Evolutionary conservation across 441 rosid species (phyloP).

Genomic region (Viola pubescens): DNA sequence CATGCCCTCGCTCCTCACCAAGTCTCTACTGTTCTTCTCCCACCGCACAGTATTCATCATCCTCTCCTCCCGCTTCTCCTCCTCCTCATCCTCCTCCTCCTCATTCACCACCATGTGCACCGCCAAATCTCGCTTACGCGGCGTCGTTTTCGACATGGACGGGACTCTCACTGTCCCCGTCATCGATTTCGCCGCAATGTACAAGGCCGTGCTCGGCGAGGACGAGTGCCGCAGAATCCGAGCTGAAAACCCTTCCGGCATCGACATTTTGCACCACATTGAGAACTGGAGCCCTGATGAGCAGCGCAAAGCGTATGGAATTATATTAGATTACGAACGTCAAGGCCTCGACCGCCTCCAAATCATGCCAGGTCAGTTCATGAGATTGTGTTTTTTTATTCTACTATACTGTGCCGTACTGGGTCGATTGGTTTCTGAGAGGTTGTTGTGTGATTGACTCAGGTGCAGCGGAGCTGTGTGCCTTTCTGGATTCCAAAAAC

Average conservation of each 20-base stretch:
- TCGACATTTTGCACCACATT: constrained; percentile 73
- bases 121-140: constrained; percentile 47
- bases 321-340: constrained; percentile 62
- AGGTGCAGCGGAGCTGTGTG: constrained; percentile 73
- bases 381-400: not conserved
- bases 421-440: constrained; percentile 2
- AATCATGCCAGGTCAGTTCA: constrained; percentile 73
- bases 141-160: constrained; percentile 94
- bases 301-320: constrained; percentile 50
- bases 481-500: constrained; percentile 76
- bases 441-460: constrained; percentile 22
- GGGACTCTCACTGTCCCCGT: constrained; percentile 87
- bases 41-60: constrained; percentile 16
- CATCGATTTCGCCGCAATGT: constrained; percentile 87
- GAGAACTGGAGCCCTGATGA: constrained; percentile 57
- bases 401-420: not conserved
- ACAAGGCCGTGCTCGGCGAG: constrained; percentile 71
- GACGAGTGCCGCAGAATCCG: constrained; percentile 58
- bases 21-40: constrained; percentile 14
- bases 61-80: not conserved
- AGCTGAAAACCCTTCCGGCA: constrained; percentile 64
- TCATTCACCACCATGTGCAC: constrained; percentile 11
- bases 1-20: constrained; percentile 18
- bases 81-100: not conserved
- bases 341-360: constrained; percentile 76